Evolutionary conservation across 1,284 basidiomycete genomes (phyloP).

Genomic region (Cutaneotrichosporon mucoides): DNA sequence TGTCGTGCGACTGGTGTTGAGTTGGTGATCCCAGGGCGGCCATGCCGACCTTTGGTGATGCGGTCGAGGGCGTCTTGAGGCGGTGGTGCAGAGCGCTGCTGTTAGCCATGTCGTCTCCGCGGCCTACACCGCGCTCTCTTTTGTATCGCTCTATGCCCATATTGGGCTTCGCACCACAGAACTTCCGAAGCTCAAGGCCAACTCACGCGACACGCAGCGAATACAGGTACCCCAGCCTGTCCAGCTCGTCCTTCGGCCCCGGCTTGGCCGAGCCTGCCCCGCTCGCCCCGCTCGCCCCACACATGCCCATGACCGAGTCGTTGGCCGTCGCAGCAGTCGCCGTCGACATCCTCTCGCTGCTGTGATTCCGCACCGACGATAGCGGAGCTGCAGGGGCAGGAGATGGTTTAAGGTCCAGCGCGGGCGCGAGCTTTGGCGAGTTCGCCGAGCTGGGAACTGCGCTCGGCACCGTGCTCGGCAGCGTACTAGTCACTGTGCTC

Average conservation of each 20-base stretch:
- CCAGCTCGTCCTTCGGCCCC: constrained; percentile 31
- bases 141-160: too few relatives aligned
- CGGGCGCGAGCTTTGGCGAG: neutral
- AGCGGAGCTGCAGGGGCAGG: neutral
- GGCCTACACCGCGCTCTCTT: too few relatives aligned
- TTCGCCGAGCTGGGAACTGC: neutral
- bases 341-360: neutral
- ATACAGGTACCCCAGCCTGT: constrained; percentile 39
- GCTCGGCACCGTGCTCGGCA: neutral
- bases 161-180: too few relatives aligned
- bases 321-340: too few relatives aligned
- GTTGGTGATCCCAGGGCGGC: constrained; percentile 10
- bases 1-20: neutral
- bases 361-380: neutral
- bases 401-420: too few relatives aligned
- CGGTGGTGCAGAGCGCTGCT: constrained; percentile 17
- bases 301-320: too few relatives aligned
- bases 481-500: neutral
- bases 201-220: constrained; percentile 46
- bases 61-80: constrained; percentile 1
- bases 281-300: too few relatives aligned
- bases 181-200: too few relatives aligned
- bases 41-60: neutral
- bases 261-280: neutral
- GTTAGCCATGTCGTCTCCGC: neutral